Evolutionary conservation across 345 rosid species (phyloP).

Genomic region (Camelina neglecta): DNA sequence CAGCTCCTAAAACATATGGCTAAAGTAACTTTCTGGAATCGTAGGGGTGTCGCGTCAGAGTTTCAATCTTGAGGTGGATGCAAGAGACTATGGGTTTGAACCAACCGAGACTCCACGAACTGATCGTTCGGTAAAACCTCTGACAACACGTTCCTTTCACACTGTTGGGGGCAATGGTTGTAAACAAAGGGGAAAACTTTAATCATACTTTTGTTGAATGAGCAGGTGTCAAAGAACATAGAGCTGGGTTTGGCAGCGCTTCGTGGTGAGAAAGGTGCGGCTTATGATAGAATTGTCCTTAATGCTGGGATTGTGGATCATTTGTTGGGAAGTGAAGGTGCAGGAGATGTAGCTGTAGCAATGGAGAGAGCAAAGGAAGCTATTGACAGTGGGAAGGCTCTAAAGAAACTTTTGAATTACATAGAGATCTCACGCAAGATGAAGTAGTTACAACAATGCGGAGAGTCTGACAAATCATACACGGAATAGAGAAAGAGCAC

Average conservation of each 20-base stretch:
- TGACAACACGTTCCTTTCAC: not conserved
- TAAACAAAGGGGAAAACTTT: not conserved
- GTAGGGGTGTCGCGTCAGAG: slow-evolving; percentile 80
- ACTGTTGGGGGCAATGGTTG: not conserved
- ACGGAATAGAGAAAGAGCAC: slow-evolving; percentile 24
- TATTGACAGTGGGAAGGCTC: slow-evolving; percentile 88
- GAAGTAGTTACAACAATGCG: slow-evolving; percentile 31
- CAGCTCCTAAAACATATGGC: not conserved
- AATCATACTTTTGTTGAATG: not conserved
- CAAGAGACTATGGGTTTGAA: slow-evolving; percentile 82
- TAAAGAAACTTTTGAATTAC: slow-evolving; percentile 74
- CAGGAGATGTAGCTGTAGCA: slow-evolving; percentile 66
- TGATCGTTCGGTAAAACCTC: slow-evolving; percentile 78
- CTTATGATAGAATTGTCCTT: slow-evolving; percentile 85
- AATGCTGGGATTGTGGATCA: slow-evolving; percentile 96
- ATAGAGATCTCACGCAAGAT: slow-evolving; percentile 69
- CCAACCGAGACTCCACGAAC: slow-evolving; percentile 90
- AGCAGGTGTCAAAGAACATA: slow-evolving; percentile 74
- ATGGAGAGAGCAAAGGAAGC: slow-evolving; percentile 92
- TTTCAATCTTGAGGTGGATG: slow-evolving; percentile 86
- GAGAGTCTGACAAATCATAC: slow-evolving; percentile 23
- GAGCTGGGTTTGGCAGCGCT: slow-evolving; percentile 89
- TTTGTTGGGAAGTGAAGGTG: slow-evolving; percentile 83
- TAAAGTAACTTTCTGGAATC: slow-evolving; percentile 19
- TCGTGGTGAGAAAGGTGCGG: slow-evolving; percentile 75